Evolutionary conservation across 495 filamentous ascomycete genomes (phyloP).

Genomic region (Aspergillus steynii): DNA sequence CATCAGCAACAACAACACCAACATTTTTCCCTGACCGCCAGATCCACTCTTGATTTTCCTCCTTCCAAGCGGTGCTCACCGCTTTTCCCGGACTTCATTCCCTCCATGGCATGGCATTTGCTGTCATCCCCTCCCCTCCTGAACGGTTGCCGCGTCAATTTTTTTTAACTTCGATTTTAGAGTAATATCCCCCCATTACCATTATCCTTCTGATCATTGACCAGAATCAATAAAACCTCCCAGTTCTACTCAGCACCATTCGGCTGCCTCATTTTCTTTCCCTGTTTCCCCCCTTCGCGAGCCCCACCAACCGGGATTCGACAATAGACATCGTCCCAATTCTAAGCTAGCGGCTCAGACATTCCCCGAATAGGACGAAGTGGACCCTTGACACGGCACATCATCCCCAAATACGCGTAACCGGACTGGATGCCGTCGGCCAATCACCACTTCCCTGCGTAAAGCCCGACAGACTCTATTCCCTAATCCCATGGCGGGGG

Average conservation of each 20-base stretch:
- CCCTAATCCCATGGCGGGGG: slow-evolving; percentile 23
- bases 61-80: slow-evolving; percentile 19
- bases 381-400: slow-evolving; percentile 25
- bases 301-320: not conserved
- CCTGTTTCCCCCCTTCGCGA: not conserved
- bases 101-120: slow-evolving; percentile 10
- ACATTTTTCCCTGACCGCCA: slow-evolving; percentile 4
- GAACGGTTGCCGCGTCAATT: not conserved
- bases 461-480: slow-evolving; percentile 13
- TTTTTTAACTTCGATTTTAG: not conserved
- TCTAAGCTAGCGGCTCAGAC: slow-evolving; percentile 25
- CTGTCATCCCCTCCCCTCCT: slow-evolving; percentile 8
- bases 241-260: not conserved
- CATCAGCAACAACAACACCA: not conserved
- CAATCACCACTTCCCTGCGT: slow-evolving; percentile 10
- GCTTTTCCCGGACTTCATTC: slow-evolving; percentile 14
- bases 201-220: no score
- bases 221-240: no score
- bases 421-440: slow-evolving; percentile 7
- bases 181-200: no score
- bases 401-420: slow-evolving; percentile 32
- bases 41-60: not conserved
- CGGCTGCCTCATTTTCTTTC: slow-evolving; percentile 1
- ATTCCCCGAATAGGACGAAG: slow-evolving; percentile 17
- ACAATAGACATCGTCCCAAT: slow-evolving; percentile 16